Conservation (phyloP, 129 eudicot species). For the Calendula officinalis region DNA sequence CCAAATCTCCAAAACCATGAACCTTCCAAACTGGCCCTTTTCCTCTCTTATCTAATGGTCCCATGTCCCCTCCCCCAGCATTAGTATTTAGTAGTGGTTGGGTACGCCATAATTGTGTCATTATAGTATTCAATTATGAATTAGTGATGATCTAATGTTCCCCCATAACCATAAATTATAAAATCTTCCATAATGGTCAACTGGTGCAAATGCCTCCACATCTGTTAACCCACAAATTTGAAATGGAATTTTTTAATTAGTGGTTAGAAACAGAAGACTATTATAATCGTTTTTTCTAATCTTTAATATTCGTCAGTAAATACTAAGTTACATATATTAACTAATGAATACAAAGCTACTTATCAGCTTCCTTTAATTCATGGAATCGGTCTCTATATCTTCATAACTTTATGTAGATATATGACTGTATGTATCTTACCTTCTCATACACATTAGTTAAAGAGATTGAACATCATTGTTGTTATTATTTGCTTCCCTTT, state of each 20-base stretch:
- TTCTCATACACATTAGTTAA: too few relatives aligned
- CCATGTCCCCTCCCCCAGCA: constrained; percentile 28
- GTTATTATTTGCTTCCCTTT: too few relatives aligned
- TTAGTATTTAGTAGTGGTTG: constrained; percentile 31
- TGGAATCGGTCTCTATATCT: too few relatives aligned
- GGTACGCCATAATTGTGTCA: constrained; percentile 29
- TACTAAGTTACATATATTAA: too few relatives aligned
- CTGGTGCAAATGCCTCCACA: constrained; percentile 14
- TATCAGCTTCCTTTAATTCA: too few relatives aligned
- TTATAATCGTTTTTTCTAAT: background rate
- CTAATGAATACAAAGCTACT: too few relatives aligned
- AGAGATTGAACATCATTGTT: too few relatives aligned
- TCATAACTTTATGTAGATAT: too few relatives aligned
- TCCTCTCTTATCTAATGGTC: constrained; percentile 20
- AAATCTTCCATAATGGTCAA: constrained; percentile 9
- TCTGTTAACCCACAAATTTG: constrained; percentile 6
- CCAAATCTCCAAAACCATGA: constrained; percentile 17
- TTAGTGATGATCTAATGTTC: constrained; percentile 29
- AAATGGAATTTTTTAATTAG: background rate
- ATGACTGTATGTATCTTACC: too few relatives aligned
- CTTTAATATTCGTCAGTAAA: too few relatives aligned
- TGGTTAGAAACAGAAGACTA: background rate
- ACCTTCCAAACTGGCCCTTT: constrained; percentile 31
- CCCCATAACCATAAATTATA: constrained; percentile 22
- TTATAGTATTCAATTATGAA: constrained; percentile 17